Percentiles rank a stretch among this genome's conserved stretches.
These are phyloP conservation scores for Thecaphora thlaspeos DNA, from an alignment of 1,284 basidiomycete species.

Conservation along the genomic window DNA sequence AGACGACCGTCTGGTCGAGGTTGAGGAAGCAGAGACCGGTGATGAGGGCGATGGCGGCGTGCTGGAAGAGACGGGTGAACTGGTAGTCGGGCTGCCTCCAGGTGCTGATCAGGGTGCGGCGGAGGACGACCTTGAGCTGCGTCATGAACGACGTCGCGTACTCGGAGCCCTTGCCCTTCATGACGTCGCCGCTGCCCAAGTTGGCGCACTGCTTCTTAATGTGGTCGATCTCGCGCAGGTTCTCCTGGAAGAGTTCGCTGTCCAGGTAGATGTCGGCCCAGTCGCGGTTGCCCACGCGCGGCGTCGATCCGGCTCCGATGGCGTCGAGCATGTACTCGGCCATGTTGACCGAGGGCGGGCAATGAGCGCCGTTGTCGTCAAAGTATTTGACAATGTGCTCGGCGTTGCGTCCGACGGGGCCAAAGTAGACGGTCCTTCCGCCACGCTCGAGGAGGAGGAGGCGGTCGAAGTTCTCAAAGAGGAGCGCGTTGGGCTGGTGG, in stretches of 20 bases:
- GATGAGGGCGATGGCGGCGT: conserved; percentile 23
- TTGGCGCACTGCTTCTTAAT: conserved; percentile 16
- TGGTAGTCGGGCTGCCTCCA: conserved; percentile 64
- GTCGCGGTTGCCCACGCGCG: conserved; percentile 58
- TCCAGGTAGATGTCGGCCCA: conserved; percentile 68
- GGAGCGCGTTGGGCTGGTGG: conserved; percentile 34
- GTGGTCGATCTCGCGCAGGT: conserved; percentile 13
- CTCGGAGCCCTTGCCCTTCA: conserved; percentile 10
- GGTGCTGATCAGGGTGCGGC: conserved; percentile 62
- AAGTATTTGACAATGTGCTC: conserved; percentile 29
- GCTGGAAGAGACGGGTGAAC: conserved; percentile 29
- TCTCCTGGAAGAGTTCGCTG: conserved; percentile 14
- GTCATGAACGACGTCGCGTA: conserved; percentile 36
- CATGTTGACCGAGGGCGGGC: conserved; percentile 63
- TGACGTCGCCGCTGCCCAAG: neutral
- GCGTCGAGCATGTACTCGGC: conserved; percentile 61
- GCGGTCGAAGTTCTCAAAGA: conserved; percentile 35
- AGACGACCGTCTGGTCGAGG: conserved; percentile 9
- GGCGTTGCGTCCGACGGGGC: conserved; percentile 20
- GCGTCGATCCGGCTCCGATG: conserved; percentile 56
- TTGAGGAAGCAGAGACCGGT: conserved; percentile 28
- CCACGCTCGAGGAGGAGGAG: conserved; percentile 26
- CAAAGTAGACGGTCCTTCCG: conserved; percentile 35
- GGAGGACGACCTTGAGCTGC: conserved; percentile 21
- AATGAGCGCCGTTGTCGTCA: conserved; percentile 35